Evolutionary conservation across 129 eudicot genomes (phyloP), one percentile per base, ranked within the genome.

Genomic region (Helianthus annuus): DNA sequence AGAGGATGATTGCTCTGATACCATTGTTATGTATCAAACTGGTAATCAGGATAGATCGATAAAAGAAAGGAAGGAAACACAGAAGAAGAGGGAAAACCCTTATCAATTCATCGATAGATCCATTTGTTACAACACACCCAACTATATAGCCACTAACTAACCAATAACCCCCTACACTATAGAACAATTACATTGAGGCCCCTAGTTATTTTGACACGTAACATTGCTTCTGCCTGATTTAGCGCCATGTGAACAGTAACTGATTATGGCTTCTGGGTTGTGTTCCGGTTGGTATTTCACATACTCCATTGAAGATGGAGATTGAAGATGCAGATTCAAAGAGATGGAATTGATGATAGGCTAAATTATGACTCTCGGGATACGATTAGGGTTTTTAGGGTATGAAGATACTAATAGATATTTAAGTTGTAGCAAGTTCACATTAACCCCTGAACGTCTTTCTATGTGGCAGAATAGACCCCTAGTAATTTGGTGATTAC

Each of bases 201-300:
- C n/a, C n/a, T n/a, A n/a, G n/a, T n/a, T n/a, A n/a, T n/a, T n/a
- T n/a, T n/a, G n/a, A n/a, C n/a, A n/a, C n/a, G n/a, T n/a, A n/a
- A n/a, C n/a, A n/a, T n/a, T n/a, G n/a, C 15, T 54, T 76, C 80
- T 76, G 32, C 75, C 69, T 46, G 34, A 3, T 32, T 68, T 52
- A 76, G 68, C 52, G 10, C 69, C 80, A 68, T 36, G 12, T 46
- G 63, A 68, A 34, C 62, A 76, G 53, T 76, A 76, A 67, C 48
- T 36, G n/a, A 39, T 58, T 34, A 76, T 13, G 12, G 74, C 40
- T 67, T 76, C 44, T 68, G 69, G 80, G 69, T 57, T 58, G 62
- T 16, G 42, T 42, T 57, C 74, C 0, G 51, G 75, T n/a, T 68
- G 48, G 36, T 57, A 68, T 7, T 58, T 15, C 0, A 76, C 69